Percentiles rank a stretch among this genome's conserved stretches.
These are phyloP conservation scores for Candida sanyaensis DNA, from an alignment of 1,139 yeast species.

Conservation along the genomic window DNA sequence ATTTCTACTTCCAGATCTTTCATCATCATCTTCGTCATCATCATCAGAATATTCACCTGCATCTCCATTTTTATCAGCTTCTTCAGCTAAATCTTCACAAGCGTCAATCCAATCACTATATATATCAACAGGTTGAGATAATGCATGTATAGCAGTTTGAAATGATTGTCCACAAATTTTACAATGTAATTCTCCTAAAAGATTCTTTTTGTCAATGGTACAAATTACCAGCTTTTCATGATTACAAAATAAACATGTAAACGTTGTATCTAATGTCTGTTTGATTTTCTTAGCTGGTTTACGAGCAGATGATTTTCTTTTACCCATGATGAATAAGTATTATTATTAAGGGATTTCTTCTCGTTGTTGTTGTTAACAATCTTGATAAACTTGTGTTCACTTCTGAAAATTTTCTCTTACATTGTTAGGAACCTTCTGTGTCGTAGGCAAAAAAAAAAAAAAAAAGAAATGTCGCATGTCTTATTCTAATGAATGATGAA, in stretches of 20 bases:
- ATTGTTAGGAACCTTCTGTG: too few species aligned
- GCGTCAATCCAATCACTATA: constrained; percentile 99
- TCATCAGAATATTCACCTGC: constrained; percentile 40
- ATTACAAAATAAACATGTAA: constrained; percentile 92
- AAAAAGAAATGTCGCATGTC: too few species aligned
- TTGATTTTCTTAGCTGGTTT: constrained; percentile 80
- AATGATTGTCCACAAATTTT: constrained; percentile 95
- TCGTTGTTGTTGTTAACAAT: not conserved
- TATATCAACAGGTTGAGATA: constrained; percentile 89
- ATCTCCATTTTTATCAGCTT: constrained; percentile 36
- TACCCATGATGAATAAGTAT: constrained; percentile 56
- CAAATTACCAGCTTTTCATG: constrained; percentile 93
- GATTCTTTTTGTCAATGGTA: constrained; percentile 81
- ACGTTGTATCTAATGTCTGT: constrained; percentile 80
- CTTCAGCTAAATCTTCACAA: constrained; percentile 91
- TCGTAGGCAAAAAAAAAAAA: too few species aligned
- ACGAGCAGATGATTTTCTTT: constrained; percentile 85
- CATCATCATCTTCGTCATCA: constrained; percentile 25
- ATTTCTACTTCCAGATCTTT: constrained; percentile 11
- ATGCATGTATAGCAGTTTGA: constrained; percentile 83
- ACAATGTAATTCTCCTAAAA: constrained; percentile 83
- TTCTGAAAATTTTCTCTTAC: too few species aligned
- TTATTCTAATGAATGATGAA: too few species aligned
- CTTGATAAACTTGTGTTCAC: not conserved
- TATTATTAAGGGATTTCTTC: too few species aligned